Evolutionary conservation across 768 basidiomycete species (phyloP), one percentile per base, ranked within the genome.

Genomic region (Boletellus emodensis): DNA sequence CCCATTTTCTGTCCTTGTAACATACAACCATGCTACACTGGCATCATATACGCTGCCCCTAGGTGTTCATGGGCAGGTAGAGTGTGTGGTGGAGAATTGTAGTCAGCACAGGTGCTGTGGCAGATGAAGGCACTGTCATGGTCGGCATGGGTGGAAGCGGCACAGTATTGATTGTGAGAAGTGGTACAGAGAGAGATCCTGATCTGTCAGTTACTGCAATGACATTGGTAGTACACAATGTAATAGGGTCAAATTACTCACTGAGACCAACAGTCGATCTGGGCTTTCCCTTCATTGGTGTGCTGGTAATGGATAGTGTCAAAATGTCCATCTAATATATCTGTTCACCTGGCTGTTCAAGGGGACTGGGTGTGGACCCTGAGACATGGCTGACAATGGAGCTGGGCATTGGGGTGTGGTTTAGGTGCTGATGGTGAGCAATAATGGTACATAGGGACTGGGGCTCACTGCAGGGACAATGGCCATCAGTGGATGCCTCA

Each of bases 1-100:
- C 87, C 62, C 88, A 90, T 58, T 88, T 88, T 9, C 84, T 85
- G 18, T 90, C 88, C 70, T 89, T 89, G 70, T 90, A 90, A 1
- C 87, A 72, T 0, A 88, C 88, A 0, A 81, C 72, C 38, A 83
- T 69, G 0, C 85, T 85, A 58, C 88, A 90, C 59, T 87, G 85
- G 6, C 87, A 72, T 63, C 88, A 90, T 42, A 86, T 87, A 18
- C 87, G 73, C 61, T 89, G 87, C 0, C 88, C 88, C 44, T 77
- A 72, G 1, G 75, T 71, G 60, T 87, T 87, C 0, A 61, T 61
- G 28, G 70, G 56, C 17, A 66, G 66, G 26, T 60, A 67, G 3
- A 63, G 54, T 0, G 52, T 5, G 6, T 66, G 65, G 15, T 56
- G 57, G 14, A 52, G 20, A 2, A 44, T 37, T 0, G 51, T 39